Percentiles rank a stretch among this genome's conserved stretches.
Conservation (phyloP, 345 rosid genomes). For the Durio zibethinus region DNA sequence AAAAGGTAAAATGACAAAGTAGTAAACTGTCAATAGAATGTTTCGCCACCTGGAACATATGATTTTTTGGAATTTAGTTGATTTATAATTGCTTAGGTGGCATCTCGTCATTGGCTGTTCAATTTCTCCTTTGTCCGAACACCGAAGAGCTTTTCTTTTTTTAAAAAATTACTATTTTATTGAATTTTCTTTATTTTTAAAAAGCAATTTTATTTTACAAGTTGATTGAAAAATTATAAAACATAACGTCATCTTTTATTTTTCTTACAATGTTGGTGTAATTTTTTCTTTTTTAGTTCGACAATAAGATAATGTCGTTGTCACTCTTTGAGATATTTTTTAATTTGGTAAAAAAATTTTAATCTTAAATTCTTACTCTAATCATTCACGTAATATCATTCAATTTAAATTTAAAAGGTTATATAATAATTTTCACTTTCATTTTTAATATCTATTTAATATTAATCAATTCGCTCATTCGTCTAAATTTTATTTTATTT, state of each 20-base stretch:
- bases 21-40: conserved; percentile 8
- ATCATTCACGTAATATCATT: too few relatives aligned
- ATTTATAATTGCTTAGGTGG: neutral
- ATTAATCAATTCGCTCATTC: too few relatives aligned
- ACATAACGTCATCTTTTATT: neutral
- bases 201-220: neutral
- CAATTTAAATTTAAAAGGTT: too few relatives aligned
- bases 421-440: too few relatives aligned
- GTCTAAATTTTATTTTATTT: too few relatives aligned
- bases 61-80: neutral
- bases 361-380: too few relatives aligned
- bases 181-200: neutral
- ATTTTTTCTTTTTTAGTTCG: neutral
- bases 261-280: neutral
- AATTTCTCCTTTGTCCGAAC: neutral
- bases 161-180: too few relatives aligned
- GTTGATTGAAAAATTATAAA: neutral
- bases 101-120: conserved; percentile 9
- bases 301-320: neutral
- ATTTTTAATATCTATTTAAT: too few relatives aligned
- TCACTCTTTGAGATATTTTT: neutral
- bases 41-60: conserved; percentile 15
- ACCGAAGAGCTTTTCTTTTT: neutral
- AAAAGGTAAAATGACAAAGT: neutral
- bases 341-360: too few relatives aligned